Evolutionary conservation across 495 filamentous ascomycete species (phyloP).

Genomic region (Talaromyces wortmannii): DNA sequence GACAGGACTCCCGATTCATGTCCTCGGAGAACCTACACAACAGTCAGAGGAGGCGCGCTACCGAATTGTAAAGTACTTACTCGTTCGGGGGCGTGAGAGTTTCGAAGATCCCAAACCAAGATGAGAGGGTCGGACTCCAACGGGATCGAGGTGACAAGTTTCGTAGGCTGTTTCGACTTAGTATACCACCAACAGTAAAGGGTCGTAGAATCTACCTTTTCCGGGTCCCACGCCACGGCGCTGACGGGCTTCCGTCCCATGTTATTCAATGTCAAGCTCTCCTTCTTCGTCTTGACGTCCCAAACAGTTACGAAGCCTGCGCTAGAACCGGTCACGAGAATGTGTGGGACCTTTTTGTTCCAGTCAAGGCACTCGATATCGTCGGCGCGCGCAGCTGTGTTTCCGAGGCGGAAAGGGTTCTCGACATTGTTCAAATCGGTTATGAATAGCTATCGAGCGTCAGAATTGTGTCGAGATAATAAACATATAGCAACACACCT

Average conservation of each 20-base stretch:
- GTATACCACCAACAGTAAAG: constrained; percentile 2
- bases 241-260: constrained; percentile 86
- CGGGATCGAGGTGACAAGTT: constrained; percentile 86
- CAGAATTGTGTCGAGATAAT: background rate
- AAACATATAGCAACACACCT: constrained; percentile 33
- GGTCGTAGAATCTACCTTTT: constrained; percentile 40
- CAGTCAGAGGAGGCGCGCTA: background rate
- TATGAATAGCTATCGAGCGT: constrained; percentile 59
- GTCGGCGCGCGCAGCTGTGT: constrained; percentile 77
- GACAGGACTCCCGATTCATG: constrained; percentile 93
- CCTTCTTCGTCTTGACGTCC: constrained; percentile 96
- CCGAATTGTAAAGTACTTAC: constrained; percentile 20
- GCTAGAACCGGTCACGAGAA: constrained; percentile 87
- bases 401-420: constrained; percentile 84
- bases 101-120: constrained; percentile 88
- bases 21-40: constrained; percentile 59
- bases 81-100: constrained; percentile 91
- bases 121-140: constrained; percentile 86
- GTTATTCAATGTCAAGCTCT: constrained; percentile 92
- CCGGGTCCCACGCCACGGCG: constrained; percentile 94
- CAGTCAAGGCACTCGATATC: constrained; percentile 94
- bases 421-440: constrained; percentile 85
- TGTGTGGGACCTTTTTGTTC: constrained; percentile 98
- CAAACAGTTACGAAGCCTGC: constrained; percentile 97
- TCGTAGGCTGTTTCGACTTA: constrained; percentile 55